phyloP scores from a whole-genome alignment of 2,329 filamentous ascomycete genomes.

The Epichloe elymi region DNA sequence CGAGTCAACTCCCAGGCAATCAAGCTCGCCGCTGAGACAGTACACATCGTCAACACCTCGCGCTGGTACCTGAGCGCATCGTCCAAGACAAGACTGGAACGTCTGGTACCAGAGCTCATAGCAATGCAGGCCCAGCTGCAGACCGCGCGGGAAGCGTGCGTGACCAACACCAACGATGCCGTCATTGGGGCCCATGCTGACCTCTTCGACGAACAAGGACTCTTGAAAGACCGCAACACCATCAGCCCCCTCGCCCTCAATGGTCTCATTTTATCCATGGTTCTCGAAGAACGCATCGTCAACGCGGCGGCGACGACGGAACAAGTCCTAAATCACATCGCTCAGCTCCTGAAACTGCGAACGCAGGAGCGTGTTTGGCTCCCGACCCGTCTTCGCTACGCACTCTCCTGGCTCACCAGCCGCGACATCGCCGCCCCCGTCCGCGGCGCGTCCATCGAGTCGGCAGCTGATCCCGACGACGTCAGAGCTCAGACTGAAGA shows the following conservation, averaged over 20 bases:
- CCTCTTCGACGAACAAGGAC: conserved; percentile 28
- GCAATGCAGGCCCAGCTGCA: conserved; percentile 16
- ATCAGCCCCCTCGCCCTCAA: conserved; percentile 17
- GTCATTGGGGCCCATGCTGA: conserved; percentile 26
- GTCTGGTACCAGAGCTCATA: conserved; percentile 9
- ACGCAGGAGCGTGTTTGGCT: conserved; percentile 27
- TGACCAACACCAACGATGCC: conserved; percentile 23
- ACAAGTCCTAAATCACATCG: conserved; percentile 22
- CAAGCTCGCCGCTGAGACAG: conserved; percentile 11
- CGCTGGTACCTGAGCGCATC: conserved; percentile 17
- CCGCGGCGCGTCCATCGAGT: conserved; percentile 8
- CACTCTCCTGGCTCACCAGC: conserved; percentile 24
- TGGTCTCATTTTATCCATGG: conserved; percentile 32
- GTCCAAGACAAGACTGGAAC: conserved; percentile 10
- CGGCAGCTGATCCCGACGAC: conserved; percentile 10
- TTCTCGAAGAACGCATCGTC: conserved; percentile 30
- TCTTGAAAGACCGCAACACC: conserved; percentile 16
- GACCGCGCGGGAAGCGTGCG: conserved; percentile 13
- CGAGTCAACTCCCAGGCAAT: conserved; percentile 13
- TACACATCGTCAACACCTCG: conserved; percentile 16
- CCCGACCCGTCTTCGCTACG: conserved; percentile 26
- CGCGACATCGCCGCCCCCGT: conserved; percentile 10
- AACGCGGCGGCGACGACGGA: conserved; percentile 16
- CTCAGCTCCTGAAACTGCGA: conserved; percentile 22
- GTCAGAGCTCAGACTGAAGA: conserved; percentile 19